Conservation (phyloP, 192 early-diverging fungal genomes). For the Jimgerdemannia lactiflua region DNA sequence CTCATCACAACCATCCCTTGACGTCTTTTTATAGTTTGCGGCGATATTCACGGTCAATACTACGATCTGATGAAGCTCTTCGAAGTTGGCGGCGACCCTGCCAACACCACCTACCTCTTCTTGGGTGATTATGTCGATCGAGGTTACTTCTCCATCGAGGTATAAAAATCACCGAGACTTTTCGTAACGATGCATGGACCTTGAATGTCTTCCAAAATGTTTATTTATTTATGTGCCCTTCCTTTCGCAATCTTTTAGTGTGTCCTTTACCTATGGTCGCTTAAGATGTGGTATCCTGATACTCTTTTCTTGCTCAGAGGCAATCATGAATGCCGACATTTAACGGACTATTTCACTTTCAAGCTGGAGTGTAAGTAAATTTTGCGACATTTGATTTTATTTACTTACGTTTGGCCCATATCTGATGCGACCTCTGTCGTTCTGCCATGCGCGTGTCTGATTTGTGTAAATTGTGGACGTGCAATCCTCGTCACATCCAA, state of each 20-base stretch:
- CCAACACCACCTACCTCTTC: constrained; percentile 88
- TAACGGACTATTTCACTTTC: constrained; percentile 98
- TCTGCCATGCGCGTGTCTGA: too few species aligned
- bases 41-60: constrained; percentile 98
- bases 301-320: constrained; percentile 89
- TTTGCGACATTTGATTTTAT: background rate
- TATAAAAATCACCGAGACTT: constrained; percentile 14
- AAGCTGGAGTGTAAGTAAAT: constrained; percentile 86
- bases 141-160: constrained; percentile 97
- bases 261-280: constrained; percentile 83
- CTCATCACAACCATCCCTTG: background rate
- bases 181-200: background rate
- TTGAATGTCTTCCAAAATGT: background rate
- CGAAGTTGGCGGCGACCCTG: constrained; percentile 94
- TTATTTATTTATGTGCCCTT: background rate
- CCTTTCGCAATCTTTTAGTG: constrained; percentile 41
- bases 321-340: constrained; percentile 96
- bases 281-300: constrained; percentile 91
- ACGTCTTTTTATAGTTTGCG: constrained; percentile 67
- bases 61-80: constrained; percentile 98
- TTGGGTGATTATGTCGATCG: constrained; percentile 97
- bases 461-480: too few species aligned
- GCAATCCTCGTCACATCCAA: too few species aligned
- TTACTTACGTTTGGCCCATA: background rate
- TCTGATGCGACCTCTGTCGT: too few species aligned